Base-by-base conservation (phyloP, 306 rosid genomes). In the Gillenia trifoliata region DNA sequence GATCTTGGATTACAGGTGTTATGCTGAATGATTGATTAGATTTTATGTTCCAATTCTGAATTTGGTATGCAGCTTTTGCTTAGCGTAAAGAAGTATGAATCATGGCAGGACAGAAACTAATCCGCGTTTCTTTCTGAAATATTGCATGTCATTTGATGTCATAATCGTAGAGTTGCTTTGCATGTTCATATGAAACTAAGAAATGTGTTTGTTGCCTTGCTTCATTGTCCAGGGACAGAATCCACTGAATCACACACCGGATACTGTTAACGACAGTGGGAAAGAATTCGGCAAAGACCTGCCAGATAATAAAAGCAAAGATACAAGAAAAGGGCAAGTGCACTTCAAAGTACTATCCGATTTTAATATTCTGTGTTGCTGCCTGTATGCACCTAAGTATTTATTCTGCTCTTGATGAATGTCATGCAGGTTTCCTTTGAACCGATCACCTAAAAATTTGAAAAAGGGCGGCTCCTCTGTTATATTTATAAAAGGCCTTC, bases 291-390 rank as follows among this genome's bases (percentile, higher is more conserved):
- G 73, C 55, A 71, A 47, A 33, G 81, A 77, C 55, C 61, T 80
- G 20, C 33, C 78, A 16, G 71, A 75, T 61, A 66, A 66, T 69
- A 71, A 81, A 34, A 63, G 29, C 62, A 81, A 55, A 75, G 73
- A 72, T 71, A 52, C 47, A 63, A 38, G 59, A 52, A 84, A 78
- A 68, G 86, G 90, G 97, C 85, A 83, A 82, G 89, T 75, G 60
- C 60, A 76, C 62, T 65, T 73, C 49, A n/a, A 15, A 52, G 68
- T 25, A 49, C 54, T 79, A 52, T 40, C 70, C 75, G 11, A n/a
- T 47, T 50, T 61, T 64, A 33, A 52, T 62, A 30, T 71, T 60
- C 23, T 19, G 25, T 54, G 26, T 70, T 54, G 45, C 11, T 64
- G 69, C 73, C 38, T 56, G 11, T 68, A 29, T 25, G 11, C 28